Evolutionary conservation across 129 eudicot genomes (phyloP).

Genomic region (Erigeron canadensis): DNA sequence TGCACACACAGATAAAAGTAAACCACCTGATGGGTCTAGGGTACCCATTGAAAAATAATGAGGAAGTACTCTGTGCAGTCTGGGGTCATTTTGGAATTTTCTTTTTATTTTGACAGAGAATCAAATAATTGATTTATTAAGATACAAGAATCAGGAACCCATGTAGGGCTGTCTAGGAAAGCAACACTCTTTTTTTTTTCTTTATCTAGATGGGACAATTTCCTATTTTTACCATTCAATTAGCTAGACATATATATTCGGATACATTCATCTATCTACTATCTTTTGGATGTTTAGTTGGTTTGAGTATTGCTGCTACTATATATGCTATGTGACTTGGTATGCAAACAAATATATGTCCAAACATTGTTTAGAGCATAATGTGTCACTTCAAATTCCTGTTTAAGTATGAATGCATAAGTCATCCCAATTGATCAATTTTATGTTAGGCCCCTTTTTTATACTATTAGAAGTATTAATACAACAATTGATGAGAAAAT

Average conservation of each 20-base stretch:
- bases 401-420: not conserved
- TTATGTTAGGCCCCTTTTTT: too few relatives aligned
- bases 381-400: not conserved
- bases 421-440: not conserved
- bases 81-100: slow-evolving; percentile 28
- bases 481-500: too few relatives aligned
- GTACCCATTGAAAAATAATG: slow-evolving; percentile 25
- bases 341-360: not conserved
- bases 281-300: not conserved
- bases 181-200: too few relatives aligned
- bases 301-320: slow-evolving; percentile 3
- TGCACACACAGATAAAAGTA: slow-evolving; percentile 26
- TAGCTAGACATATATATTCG: not conserved
- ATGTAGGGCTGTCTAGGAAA: slow-evolving; percentile 27
- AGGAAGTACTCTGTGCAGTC: not conserved
- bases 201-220: slow-evolving; percentile 33
- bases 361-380: not conserved
- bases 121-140: slow-evolving; percentile 28
- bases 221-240: slow-evolving; percentile 7
- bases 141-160: slow-evolving; percentile 43
- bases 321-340: slow-evolving; percentile 11
- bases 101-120: slow-evolving; percentile 29
- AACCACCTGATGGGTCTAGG: slow-evolving; percentile 35
- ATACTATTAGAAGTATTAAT: too few relatives aligned
- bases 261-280: slow-evolving; percentile 10